Evolutionary conservation across 257 asterid genomes (phyloP).

Genomic region (Penstemon barbatus): DNA sequence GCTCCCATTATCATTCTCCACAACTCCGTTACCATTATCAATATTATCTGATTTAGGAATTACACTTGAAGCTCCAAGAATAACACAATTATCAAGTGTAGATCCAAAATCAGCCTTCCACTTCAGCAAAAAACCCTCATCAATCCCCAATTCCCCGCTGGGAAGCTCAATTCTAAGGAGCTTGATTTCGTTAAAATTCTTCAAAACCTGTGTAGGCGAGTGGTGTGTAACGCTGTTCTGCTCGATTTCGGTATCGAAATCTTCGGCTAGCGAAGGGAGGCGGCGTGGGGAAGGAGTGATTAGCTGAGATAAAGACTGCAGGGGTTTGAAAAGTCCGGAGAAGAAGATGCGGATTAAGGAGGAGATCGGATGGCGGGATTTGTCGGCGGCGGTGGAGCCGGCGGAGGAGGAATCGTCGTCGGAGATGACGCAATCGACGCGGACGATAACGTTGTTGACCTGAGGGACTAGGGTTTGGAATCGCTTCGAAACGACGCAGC

Average conservation of each 20-base stretch:
- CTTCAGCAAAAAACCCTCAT: constrained; percentile 65
- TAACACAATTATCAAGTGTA: constrained; percentile 69
- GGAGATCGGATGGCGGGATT: constrained; percentile 62
- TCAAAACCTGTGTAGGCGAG: constrained; percentile 72
- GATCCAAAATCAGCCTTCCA: constrained; percentile 82
- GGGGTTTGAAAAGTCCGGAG: constrained; percentile 63
- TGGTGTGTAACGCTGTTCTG: constrained; percentile 59
- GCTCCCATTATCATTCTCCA: constrained; percentile 58
- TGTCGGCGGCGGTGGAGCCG: constrained; percentile 36
- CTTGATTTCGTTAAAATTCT: constrained; percentile 64
- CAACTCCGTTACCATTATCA: constrained; percentile 11
- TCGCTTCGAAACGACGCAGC: constrained; percentile 74
- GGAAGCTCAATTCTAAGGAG: constrained; percentile 62
- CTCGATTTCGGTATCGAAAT: constrained; percentile 36
- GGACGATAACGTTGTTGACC: constrained; percentile 82
- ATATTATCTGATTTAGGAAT: constrained; percentile 18
- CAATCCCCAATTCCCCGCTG: constrained; percentile 67
- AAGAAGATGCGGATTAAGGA: constrained; percentile 61
- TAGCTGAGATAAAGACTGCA: constrained; percentile 68
- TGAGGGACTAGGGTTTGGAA: constrained; percentile 77
- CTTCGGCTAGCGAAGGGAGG: constrained; percentile 32
- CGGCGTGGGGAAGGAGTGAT: constrained; percentile 48
- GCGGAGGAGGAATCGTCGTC: constrained; percentile 63
- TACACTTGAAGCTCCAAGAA: constrained; percentile 75
- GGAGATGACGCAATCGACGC: constrained; percentile 93